These are phyloP conservation scores for Lanmaoa pseudosensibilis DNA, from an alignment of 768 basidiomycete genomes.

Conservation along the genomic window DNA sequence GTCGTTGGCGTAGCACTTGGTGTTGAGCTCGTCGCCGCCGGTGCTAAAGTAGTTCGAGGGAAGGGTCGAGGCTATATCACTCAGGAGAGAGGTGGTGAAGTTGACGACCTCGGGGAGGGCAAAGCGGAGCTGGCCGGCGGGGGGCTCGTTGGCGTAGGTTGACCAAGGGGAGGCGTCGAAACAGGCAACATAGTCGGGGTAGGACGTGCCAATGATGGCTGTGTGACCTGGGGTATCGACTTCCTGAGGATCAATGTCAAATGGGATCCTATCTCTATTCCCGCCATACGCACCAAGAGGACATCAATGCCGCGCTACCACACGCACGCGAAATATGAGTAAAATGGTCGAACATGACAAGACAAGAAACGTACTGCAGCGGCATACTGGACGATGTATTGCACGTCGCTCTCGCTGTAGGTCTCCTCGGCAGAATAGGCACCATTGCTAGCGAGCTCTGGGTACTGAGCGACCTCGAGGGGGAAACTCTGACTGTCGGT, in stretches of 20 bases:
- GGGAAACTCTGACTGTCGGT: constrained; percentile 84
- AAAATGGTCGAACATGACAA: neutral
- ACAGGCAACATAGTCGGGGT: constrained; percentile 79
- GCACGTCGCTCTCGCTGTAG: constrained; percentile 58
- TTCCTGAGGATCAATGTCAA: constrained; percentile 45
- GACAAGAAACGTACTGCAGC: constrained; percentile 52
- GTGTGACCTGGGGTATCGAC: constrained; percentile 87
- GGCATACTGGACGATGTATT: constrained; percentile 65
- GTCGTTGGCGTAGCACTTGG: constrained; percentile 65
- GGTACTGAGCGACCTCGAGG: constrained; percentile 58
- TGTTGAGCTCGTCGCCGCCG: constrained; percentile 82
- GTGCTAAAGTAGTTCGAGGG: constrained; percentile 69
- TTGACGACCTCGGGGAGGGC: constrained; percentile 57
- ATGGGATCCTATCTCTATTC: neutral
- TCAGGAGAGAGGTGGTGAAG: constrained; percentile 58
- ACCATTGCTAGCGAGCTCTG: constrained; percentile 58
- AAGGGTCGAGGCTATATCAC: constrained; percentile 49
- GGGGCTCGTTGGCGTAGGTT: constrained; percentile 69
- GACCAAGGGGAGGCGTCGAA: constrained; percentile 54
- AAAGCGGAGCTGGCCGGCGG: constrained; percentile 79
- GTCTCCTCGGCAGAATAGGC: constrained; percentile 60
- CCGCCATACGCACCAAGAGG: constrained; percentile 40
- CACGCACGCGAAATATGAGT: constrained; percentile 7
- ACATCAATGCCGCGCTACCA: constrained; percentile 71
- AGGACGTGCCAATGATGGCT: constrained; percentile 55